Evolutionary conservation across 2,329 filamentous ascomycete genomes (phyloP).

Genomic region (Ophiocordyceps camponoti-floridani): DNA sequence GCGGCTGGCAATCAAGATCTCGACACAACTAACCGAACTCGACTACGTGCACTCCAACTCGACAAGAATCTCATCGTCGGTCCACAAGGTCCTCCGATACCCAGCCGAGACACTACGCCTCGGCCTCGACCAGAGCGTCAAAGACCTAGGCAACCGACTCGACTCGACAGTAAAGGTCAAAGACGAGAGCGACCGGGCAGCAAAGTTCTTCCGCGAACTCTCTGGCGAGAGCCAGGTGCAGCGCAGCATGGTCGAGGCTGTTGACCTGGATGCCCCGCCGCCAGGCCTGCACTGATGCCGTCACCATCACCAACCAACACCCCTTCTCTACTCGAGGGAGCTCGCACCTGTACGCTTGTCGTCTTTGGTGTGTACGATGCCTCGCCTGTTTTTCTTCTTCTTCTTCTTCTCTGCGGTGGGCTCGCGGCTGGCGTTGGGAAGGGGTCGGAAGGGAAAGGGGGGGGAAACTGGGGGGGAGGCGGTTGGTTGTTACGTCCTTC

Average conservation of each 20-base stretch:
- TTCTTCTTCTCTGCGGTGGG: too few relatives aligned
- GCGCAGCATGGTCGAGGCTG: constrained; percentile 26
- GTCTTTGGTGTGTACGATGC: neutral
- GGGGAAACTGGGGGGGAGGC: neutral
- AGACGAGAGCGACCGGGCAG: constrained; percentile 68
- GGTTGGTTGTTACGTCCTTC: neutral
- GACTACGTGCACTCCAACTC: constrained; percentile 91
- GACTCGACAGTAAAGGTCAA: constrained; percentile 72
- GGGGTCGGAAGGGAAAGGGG: neutral
- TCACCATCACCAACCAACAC: neutral
- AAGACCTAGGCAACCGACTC: constrained; percentile 60
- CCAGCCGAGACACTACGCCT: constrained; percentile 77
- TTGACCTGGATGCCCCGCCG: constrained; percentile 37
- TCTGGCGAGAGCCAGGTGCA: constrained; percentile 45
- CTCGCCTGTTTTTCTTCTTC: too few relatives aligned
- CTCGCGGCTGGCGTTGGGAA: neutral
- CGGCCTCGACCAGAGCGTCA: constrained; percentile 66
- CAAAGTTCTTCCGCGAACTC: constrained; percentile 80
- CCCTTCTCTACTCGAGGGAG: too few relatives aligned
- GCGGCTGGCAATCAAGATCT: constrained; percentile 71
- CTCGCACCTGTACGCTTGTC: neutral
- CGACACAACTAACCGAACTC: constrained; percentile 57
- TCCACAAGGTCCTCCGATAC: constrained; percentile 74
- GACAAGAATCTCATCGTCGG: constrained; percentile 64
- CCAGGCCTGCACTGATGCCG: constrained; percentile 13